Conservation (phyloP, 306 rosid genomes). For the Quercus berberidifolia region DNA sequence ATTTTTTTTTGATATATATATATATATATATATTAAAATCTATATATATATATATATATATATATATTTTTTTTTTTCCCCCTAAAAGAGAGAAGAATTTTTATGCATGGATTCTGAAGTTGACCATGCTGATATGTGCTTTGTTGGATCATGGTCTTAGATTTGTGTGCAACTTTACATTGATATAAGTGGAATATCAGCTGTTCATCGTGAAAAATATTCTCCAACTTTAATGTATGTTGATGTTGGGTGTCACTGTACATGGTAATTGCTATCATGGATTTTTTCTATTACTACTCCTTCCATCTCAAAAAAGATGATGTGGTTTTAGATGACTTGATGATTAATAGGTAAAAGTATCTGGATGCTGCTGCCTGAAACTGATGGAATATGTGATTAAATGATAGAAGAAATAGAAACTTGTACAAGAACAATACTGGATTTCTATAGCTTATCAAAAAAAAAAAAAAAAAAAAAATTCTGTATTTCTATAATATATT, state of each 20-base stretch:
- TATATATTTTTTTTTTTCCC: background rate
- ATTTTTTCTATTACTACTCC: too few relatives aligned
- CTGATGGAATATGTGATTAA: background rate
- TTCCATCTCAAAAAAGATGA: too few relatives aligned
- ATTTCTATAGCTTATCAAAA: background rate
- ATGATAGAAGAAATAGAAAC: background rate
- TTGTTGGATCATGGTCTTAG: background rate
- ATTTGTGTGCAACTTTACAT: background rate
- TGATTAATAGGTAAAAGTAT: background rate
- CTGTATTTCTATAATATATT: background rate
- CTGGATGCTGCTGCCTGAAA: background rate
- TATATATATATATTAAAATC: background rate
- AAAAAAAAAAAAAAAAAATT: background rate
- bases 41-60: background rate
- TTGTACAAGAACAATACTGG: background rate
- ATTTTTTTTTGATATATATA: background rate
- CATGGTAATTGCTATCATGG: too few relatives aligned
- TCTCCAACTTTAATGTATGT: background rate
- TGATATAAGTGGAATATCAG: background rate
- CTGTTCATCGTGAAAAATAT: background rate
- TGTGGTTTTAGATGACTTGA: too few relatives aligned
- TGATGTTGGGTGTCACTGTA: too few relatives aligned
- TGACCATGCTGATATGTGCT: background rate
- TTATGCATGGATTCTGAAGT: background rate
- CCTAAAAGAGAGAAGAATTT: background rate